Conservation (phyloP, 768 basidiomycete genomes). For the Agaricus sinodeliciosus region DNA sequence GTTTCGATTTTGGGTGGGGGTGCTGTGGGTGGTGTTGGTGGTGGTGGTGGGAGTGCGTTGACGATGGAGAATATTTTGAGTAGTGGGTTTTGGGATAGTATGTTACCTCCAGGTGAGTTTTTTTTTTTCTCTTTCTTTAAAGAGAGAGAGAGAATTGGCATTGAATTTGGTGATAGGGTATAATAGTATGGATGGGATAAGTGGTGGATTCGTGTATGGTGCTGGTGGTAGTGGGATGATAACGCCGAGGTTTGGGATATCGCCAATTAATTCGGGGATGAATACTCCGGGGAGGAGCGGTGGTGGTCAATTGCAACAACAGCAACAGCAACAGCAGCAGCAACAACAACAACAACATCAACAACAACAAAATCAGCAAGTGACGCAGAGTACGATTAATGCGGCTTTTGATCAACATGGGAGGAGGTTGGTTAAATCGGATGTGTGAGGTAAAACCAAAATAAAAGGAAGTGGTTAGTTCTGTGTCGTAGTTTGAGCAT, state of each 20-base stretch:
- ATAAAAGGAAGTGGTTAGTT: not conserved
- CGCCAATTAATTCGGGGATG: constrained; percentile 52
- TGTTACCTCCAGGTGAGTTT: constrained; percentile 74
- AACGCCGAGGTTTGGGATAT: constrained; percentile 59
- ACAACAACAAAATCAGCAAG: constrained; percentile 11
- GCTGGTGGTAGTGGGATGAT: constrained; percentile 79
- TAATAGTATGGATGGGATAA: constrained; percentile 75
- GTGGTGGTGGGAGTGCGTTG: constrained; percentile 31
- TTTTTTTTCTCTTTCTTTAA: no score
- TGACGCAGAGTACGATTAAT: constrained; percentile 43
- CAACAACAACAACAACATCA: no score
- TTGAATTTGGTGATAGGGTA: no score
- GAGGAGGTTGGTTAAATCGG: constrained; percentile 27
- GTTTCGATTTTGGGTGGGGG: no score
- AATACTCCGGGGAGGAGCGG: constrained; percentile 34
- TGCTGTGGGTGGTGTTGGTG: constrained; percentile 13
- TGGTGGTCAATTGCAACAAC: no score
- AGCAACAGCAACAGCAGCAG: no score
- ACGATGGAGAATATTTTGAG: constrained; percentile 83
- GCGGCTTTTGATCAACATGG: constrained; percentile 33
- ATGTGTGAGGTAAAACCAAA: constrained; percentile 16
- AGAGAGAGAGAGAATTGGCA: no score
- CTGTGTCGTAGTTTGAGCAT: not conserved
- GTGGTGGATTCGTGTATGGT: constrained; percentile 82
- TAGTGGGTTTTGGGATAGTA: constrained; percentile 81